A percentile compares a stretch with the other conserved stretches of the same genome.
These are phyloP conservation scores for Aquanectria penicillioides DNA, from an alignment of 2,329 filamentous ascomycete species.

Conservation along the genomic window DNA sequence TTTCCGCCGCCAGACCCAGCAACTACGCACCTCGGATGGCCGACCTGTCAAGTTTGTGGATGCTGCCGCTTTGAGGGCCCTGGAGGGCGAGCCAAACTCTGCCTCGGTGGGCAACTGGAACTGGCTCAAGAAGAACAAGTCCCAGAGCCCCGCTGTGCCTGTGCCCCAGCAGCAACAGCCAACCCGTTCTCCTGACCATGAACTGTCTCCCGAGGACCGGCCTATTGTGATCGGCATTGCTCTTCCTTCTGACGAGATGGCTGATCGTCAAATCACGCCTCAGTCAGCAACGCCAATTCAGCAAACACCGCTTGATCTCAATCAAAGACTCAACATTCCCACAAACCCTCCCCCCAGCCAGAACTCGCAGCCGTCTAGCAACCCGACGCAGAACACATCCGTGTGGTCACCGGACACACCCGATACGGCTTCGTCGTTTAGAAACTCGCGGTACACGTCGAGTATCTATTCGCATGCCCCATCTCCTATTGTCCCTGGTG, in stretches of 20 bases:
- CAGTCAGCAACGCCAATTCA: constrained; percentile 57
- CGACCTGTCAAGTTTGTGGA: constrained; percentile 63
- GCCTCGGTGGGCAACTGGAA: constrained; percentile 67
- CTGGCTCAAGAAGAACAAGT: constrained; percentile 60
- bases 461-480: constrained; percentile 71
- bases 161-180: constrained; percentile 40
- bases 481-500: constrained; percentile 42
- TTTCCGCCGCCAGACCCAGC: constrained; percentile 54
- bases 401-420: constrained; percentile 72
- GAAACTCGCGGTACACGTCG: constrained; percentile 57
- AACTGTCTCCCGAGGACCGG: constrained; percentile 74
- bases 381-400: constrained; percentile 52
- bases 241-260: constrained; percentile 60
- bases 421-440: constrained; percentile 57
- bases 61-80: constrained; percentile 66
- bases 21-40: constrained; percentile 43
- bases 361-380: constrained; percentile 28
- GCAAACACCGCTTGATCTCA: constrained; percentile 43
- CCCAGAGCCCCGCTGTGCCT: constrained; percentile 40
- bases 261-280: constrained; percentile 54
- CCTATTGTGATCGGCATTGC: constrained; percentile 79
- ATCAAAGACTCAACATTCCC: constrained; percentile 15
- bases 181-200: constrained; percentile 46
- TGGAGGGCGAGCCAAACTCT: constrained; percentile 65
- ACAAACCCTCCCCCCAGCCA: constrained; percentile 6